Conservation (phyloP, 208 protist species). For the Crithidia mellificae region DNA sequence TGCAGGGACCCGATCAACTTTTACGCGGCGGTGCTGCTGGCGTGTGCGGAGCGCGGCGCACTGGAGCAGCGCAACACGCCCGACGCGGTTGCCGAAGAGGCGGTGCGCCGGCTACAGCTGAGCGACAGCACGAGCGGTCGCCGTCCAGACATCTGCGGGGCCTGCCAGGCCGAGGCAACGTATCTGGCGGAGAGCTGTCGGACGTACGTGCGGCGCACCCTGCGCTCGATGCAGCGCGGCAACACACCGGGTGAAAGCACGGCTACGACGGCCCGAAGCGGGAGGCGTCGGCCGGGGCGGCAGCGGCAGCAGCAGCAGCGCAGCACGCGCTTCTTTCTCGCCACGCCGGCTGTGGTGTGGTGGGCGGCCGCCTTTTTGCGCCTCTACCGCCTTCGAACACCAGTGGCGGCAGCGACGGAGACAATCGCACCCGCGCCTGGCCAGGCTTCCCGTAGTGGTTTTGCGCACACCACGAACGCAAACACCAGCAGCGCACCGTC, state of each 20-base stretch:
- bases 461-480: too few relatives aligned
- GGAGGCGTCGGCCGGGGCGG: background rate
- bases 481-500: background rate
- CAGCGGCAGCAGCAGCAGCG: background rate
- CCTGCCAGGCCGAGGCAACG: slow-evolving; percentile 24
- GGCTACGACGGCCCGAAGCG: background rate
- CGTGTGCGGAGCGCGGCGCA: slow-evolving; percentile 36
- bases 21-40: slow-evolving; percentile 45
- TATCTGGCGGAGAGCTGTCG: slow-evolving; percentile 21
- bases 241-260: too few relatives aligned
- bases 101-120: slow-evolving; percentile 22
- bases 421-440: background rate
- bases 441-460: too few relatives aligned
- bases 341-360: slow-evolving; percentile 47
- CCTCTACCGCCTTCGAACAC: slow-evolving; percentile 28
- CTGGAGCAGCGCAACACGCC: slow-evolving; percentile 25
- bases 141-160: slow-evolving; percentile 31
- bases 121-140: slow-evolving; percentile 24
- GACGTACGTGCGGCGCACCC: slow-evolving; percentile 24
- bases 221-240: slow-evolving; percentile 10
- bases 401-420: slow-evolving; percentile 9
- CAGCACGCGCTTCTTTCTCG: slow-evolving; percentile 42
- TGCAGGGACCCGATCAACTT: slow-evolving; percentile 45
- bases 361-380: slow-evolving; percentile 44
- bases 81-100: slow-evolving; percentile 35